These are phyloP conservation scores for Fraxinus cuspidata DNA, from an alignment of 257 asterid species.

Conservation along the genomic window DNA sequence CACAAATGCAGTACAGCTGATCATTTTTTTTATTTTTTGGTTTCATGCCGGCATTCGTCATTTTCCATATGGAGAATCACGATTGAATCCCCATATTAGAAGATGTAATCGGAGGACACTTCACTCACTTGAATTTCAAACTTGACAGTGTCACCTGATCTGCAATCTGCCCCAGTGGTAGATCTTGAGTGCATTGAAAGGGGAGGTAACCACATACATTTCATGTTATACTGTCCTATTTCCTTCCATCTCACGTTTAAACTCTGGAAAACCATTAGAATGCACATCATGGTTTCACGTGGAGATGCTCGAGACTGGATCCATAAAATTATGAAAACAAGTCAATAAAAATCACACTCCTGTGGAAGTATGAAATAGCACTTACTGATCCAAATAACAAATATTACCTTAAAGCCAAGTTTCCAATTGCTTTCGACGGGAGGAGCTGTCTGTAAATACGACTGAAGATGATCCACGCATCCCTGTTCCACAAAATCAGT, in stretches of 20 bases:
- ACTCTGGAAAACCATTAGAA: constrained; percentile 36
- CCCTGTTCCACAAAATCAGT: constrained; percentile 14
- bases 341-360: not conserved
- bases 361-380: not conserved
- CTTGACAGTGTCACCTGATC: constrained; percentile 42
- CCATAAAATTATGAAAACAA: not conserved
- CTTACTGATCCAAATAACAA: not conserved
- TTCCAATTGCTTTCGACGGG: constrained; percentile 31
- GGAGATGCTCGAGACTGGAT: constrained; percentile 41
- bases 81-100: not conserved
- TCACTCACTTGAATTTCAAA: constrained; percentile 61
- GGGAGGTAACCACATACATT: constrained; percentile 46
- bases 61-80: not conserved
- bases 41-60: not conserved
- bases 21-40: not conserved
- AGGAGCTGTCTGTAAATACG: constrained; percentile 17
- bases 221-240: constrained; percentile 48
- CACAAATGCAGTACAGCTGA: not conserved
- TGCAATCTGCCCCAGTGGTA: constrained; percentile 18
- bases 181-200: constrained; percentile 21
- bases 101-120: not conserved
- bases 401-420: constrained; percentile 41
- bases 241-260: constrained; percentile 52
- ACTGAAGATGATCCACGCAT: constrained; percentile 14
- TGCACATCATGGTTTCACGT: constrained; percentile 28